Evolutionary conservation across 192 early-diverging fungal species (phyloP).

Genomic region (Coemansia sp.): DNA sequence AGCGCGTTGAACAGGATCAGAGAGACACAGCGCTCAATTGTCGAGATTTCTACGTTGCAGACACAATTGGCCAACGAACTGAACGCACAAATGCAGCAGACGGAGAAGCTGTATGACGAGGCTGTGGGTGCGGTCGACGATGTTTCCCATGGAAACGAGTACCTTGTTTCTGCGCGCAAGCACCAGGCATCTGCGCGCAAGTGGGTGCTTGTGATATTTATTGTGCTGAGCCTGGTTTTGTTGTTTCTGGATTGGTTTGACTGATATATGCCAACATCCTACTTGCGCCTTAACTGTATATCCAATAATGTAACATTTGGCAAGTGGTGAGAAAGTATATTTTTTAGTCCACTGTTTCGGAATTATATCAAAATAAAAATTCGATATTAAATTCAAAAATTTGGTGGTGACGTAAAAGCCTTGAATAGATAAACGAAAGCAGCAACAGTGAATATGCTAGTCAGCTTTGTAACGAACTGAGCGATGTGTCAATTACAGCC

Average conservation of each 20-base stretch:
- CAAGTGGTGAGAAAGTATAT: not conserved
- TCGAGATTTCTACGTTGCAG: slow-evolving; percentile 74
- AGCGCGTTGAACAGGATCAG: slow-evolving; percentile 67
- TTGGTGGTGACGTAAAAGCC: too few species aligned
- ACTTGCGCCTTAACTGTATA: not conserved
- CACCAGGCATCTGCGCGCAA: slow-evolving; percentile 68
- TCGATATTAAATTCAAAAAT: too few species aligned
- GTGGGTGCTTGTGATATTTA: slow-evolving; percentile 70
- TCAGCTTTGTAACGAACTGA: not conserved
- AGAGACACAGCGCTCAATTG: slow-evolving; percentile 62
- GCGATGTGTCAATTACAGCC: slow-evolving; percentile 22
- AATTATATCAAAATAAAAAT: too few species aligned
- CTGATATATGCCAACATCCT: slow-evolving; percentile 17
- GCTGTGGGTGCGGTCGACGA: slow-evolving; percentile 64
- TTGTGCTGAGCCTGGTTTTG: slow-evolving; percentile 69
- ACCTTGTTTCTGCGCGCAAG: slow-evolving; percentile 64
- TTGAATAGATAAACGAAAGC: not conserved
- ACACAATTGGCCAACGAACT: slow-evolving; percentile 71
- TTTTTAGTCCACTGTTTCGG: not conserved
- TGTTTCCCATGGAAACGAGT: slow-evolving; percentile 67
- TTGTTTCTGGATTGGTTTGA: slow-evolving; percentile 82
- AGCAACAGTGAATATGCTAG: not conserved
- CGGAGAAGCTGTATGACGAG: slow-evolving; percentile 70
- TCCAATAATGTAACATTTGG: not conserved
- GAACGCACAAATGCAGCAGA: slow-evolving; percentile 68